Evolutionary conservation across 768 basidiomycete species (phyloP), one percentile per base, ranked within the genome.

Genomic region (Amanita rubescens): DNA sequence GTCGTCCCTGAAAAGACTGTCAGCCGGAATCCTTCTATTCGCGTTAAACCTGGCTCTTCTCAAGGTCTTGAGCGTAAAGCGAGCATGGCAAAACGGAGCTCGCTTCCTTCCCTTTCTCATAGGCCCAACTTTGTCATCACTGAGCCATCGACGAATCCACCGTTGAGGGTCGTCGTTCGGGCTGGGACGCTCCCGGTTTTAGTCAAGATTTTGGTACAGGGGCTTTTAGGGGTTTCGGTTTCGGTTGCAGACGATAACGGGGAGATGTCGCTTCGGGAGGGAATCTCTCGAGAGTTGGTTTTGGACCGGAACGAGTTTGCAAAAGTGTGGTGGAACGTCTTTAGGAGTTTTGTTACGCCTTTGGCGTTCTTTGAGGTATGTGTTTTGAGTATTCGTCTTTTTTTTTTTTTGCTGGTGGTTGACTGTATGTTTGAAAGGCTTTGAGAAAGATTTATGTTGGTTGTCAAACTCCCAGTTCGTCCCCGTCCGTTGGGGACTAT

Each of bases 171-270:
- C 0, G 67, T 87, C 11, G 85, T 93, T 5, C 80, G 86, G 58
- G 87, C 88, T 2, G 90, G 89, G 8, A 87, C 89, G 0, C 69
- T 92, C 14, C 85, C 85, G 55, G 74, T 79, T 24, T 72, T 93
- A 1, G 85, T 92, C 9, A 80, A 82, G 38, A 77, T 90, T 9
- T 75, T 93, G 14, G 82, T 89, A 0, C 84, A 87, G 61, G 90
- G 90, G 3, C 70, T 92, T 17, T 81, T 81, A 45, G 83, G 83
- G 30, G 81, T 92, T 3, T 84, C 85, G 0, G 87, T 90, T 0
- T 84, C 86, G 0, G 85, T 90, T 3, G 81, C 90, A 0, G 90
- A 93, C 58, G 90, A 92, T 62, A 91, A 90, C 59, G 90, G 90
- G 0, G 88, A 92, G 65, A 89, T 87, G 71, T 82, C 87, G 0